Base-by-base conservation (phyloP, 2,329 filamentous ascomycete species). In the Emydomyces testavorans region DNA sequence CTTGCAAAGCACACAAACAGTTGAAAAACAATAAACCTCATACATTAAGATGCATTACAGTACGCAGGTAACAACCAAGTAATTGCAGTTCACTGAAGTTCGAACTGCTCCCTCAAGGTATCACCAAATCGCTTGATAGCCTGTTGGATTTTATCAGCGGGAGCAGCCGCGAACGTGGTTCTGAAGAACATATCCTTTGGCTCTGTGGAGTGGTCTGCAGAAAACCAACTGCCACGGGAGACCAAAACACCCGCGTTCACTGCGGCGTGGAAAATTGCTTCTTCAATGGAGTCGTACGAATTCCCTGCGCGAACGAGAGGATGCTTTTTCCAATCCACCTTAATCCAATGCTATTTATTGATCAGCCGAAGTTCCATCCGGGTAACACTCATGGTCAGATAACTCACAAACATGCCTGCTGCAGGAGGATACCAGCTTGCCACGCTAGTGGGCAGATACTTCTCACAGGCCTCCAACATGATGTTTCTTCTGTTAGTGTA, bases 351-450 rank as follows among this genome's bases (percentile, higher is more conserved):
- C 66, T 69, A 42, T 28, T 31, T 2, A 23, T 28, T 8, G 21
- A 26, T 26, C 11, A 26, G 39, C 40, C 7, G 31, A 8, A 29
- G 21, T 6, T 23, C 16, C 2, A 2, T 3, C 8, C 20, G 4
- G 24, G 13, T 2, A 26, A 11, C n/a, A 35, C 11, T 16, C 7
- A 35, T 15, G n/a, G 8, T 11, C 3, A 11, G 28, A 8, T 5
- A 10, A 79, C 82, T 74, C 67, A 86, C 83, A 76, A 98, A 98
- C 92, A 98, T 98, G 61, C 89, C 89, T 0, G 88, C 85, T 51
- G 74, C 76, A 0, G 89, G 88, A 1, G 84, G 77, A 20, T 71
- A 76, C 87, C 87, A 95, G 62, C 72, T 79, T 16, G 87, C 82
- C 24, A 94, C 69, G 23, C 82, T 79, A 29, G 62, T 69, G 0